These are phyloP conservation scores for Didymella arachidicola DNA, from an alignment of 2,329 filamentous ascomycete genomes.

Conservation along the genomic window DNA sequence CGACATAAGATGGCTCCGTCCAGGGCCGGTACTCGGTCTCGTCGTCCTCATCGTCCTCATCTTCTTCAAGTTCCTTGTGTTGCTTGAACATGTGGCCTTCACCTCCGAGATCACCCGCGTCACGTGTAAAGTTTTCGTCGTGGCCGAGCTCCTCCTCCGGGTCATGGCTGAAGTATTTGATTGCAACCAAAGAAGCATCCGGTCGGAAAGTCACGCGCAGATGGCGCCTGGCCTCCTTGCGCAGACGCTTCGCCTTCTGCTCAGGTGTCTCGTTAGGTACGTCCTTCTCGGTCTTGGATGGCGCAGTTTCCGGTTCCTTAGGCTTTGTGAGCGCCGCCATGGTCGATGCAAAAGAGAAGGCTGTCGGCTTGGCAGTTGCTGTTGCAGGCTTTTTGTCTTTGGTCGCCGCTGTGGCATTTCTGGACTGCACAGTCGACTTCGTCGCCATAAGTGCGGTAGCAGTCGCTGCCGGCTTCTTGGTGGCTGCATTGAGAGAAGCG, in stretches of 20 bases:
- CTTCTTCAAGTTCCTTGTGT: constrained; percentile 71
- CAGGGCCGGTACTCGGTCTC: constrained; percentile 47
- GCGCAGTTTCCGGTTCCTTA: constrained; percentile 59
- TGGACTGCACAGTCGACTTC: constrained; percentile 37
- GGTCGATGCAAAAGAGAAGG: constrained; percentile 51
- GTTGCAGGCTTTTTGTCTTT: constrained; percentile 44
- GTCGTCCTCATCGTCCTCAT: constrained; percentile 66
- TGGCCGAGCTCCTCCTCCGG: constrained; percentile 74
- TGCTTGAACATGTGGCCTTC: constrained; percentile 64
- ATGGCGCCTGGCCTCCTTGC: constrained; percentile 75
- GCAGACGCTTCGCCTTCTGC: constrained; percentile 70
- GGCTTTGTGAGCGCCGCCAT: constrained; percentile 59
- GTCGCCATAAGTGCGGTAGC: constrained; percentile 31
- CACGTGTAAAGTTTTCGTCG: constrained; percentile 71
- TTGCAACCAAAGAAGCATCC: constrained; percentile 70
- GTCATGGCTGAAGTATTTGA: constrained; percentile 76
- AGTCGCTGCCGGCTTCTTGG: constrained; percentile 52
- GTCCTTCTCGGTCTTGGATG: constrained; percentile 61
- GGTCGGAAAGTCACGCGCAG: constrained; percentile 76
- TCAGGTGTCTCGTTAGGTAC: constrained; percentile 69
- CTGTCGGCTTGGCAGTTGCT: constrained; percentile 38
- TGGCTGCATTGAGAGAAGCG: constrained; percentile 55
- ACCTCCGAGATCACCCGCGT: constrained; percentile 75
- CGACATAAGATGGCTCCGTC: constrained; percentile 48
- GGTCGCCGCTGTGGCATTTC: constrained; percentile 28